These are phyloP conservation scores for Lodderomyces margitis DNA, from an alignment of 1,139 yeast genomes.

Conservation along the genomic window DNA sequence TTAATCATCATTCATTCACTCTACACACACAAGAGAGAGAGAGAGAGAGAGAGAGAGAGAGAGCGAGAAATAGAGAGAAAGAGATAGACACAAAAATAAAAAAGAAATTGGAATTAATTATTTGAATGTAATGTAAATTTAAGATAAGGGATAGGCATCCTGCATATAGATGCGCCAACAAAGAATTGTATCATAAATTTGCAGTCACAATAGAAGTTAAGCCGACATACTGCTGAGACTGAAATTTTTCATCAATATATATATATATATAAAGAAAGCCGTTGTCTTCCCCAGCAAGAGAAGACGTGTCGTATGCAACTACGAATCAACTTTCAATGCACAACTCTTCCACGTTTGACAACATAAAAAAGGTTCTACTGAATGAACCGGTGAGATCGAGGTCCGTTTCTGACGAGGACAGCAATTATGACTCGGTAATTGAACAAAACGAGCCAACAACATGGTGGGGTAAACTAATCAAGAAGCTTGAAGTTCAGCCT, in stretches of 20 bases:
- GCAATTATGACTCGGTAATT: background rate
- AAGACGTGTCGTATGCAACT: too few relatives aligned
- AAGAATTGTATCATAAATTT: background rate
- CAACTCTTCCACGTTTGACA: background rate
- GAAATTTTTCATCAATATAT: background rate
- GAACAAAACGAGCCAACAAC: constrained; percentile 7
- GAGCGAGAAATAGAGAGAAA: too few relatives aligned
- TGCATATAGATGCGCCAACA: background rate
- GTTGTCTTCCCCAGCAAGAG: background rate
- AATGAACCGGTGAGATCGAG: background rate
- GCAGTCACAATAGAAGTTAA: background rate
- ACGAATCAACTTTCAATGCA: too few relatives aligned
- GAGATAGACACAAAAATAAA: background rate
- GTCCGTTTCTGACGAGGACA: constrained; percentile 4
- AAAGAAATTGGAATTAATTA: background rate
- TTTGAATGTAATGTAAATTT: background rate
- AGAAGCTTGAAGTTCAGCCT: constrained; percentile 17
- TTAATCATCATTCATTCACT: too few relatives aligned
- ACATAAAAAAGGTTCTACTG: background rate
- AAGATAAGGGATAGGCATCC: background rate
- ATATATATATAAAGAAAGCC: background rate
- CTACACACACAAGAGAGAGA: too few relatives aligned
- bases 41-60: too few relatives aligned
- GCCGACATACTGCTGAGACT: too few relatives aligned
- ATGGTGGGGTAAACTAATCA: constrained; percentile 11